Conservation (phyloP, 139 green algal species). For the Chlamydomonas applanata region DNA sequence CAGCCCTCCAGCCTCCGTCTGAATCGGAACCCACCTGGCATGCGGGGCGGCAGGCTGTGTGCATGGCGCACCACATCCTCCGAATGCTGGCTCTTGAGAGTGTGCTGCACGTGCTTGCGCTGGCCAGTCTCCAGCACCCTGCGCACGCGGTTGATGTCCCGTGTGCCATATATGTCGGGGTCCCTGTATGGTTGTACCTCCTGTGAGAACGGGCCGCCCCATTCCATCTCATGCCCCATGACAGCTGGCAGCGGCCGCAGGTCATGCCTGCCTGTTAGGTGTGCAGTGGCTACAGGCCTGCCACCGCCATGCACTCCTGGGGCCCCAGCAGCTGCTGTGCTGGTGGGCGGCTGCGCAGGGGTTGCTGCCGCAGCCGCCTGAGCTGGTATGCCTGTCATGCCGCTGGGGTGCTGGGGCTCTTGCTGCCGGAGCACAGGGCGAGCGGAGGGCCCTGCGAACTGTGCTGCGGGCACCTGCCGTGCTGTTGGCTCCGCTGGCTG, state of each 20-base stretch:
- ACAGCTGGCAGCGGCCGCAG: background rate
- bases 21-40: background rate
- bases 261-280: background rate
- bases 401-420: no score
- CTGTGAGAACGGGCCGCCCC: background rate
- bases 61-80: conserved; percentile 13
- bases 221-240: background rate
- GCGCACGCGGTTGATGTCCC: conserved; percentile 5
- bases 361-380: background rate
- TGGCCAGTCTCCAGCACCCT: conserved; percentile 12
- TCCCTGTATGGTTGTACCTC: background rate
- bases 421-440: background rate
- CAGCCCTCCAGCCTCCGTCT: background rate
- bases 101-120: conserved; percentile 22
- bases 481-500: background rate
- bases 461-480: no score
- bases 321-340: background rate
- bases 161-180: background rate
- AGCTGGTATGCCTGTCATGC: no score
- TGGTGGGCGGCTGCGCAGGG: background rate
- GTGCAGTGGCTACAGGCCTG: background rate
- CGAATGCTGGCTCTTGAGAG: conserved; percentile 26
- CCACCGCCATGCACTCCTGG: background rate
- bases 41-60: background rate
- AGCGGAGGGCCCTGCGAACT: background rate